Conservation (phyloP, 352 stramenopile species). For the Globisporangium emineosum region DNA sequence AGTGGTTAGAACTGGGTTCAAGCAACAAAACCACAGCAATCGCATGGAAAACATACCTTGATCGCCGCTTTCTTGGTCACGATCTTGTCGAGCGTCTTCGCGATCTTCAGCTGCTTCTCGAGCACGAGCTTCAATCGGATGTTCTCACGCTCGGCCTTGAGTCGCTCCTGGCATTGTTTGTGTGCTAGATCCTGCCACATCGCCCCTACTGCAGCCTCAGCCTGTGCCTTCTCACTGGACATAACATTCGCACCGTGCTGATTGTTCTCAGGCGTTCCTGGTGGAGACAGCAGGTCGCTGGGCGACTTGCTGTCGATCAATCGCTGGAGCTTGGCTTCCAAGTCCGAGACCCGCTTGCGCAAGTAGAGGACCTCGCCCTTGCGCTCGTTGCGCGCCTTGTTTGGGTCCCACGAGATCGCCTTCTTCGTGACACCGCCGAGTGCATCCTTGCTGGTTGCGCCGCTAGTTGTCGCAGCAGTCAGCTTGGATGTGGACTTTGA, state of each 20-base stretch:
- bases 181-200: slow-evolving; percentile 9
- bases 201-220: not conserved
- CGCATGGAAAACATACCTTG: not conserved
- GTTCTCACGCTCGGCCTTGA: slow-evolving; percentile 39
- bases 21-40: not conserved
- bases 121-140: slow-evolving; percentile 46
- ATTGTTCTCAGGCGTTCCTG: not conserved
- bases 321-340: slow-evolving; percentile 22
- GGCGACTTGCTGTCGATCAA: not conserved
- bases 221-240: not conserved
- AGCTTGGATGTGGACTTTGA: slow-evolving; percentile 1
- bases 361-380: slow-evolving; percentile 32
- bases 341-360: slow-evolving; percentile 18
- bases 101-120: slow-evolving; percentile 45
- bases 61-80: slow-evolving; percentile 37
- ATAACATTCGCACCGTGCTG: not conserved
- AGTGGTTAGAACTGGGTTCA: too few species aligned
- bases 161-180: not conserved
- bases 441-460: not conserved
- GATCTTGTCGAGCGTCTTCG: slow-evolving; percentile 35
- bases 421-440: not conserved
- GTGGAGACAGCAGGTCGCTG: not conserved
- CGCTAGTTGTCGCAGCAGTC: not conserved
- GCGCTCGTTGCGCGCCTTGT: slow-evolving; percentile 19
- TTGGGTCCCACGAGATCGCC: slow-evolving; percentile 7